Base-by-base conservation (phyloP, 371 early-diverging fungal species). In the Batrachochytrium dendrobatidis region DNA sequence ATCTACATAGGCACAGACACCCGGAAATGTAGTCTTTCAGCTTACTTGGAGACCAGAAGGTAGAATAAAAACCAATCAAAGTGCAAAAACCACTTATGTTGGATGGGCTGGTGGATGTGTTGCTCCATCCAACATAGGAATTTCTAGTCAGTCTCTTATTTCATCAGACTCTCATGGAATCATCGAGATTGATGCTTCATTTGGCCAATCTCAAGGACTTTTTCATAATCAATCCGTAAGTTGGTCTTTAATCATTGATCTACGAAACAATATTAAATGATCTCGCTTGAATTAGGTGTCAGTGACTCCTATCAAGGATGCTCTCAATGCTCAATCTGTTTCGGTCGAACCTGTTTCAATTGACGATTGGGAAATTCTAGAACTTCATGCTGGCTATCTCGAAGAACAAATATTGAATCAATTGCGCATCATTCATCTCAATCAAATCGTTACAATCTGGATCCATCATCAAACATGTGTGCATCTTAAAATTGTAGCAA, bases 331-430 rank as follows among this genome's bases (percentile, higher is more conserved):
- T 7, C 59, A 71, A 7, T 76, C 84, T 4, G 86, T 92, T 1
- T 70, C 84, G 59, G 89, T 90, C 1, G 90, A 87, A 44, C 92
- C 92, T 3, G 65, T 78, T 56, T 79, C 87, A 0, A 81, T 78
- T 49, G 90, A 91, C 53, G 93, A 92, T 65, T 92, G 91, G 91
- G 91, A 92, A 63, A 87, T 91, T 35, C 52, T 92, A 68, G 89
- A 89, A 76, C 63, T 88, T 20, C 83, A 90, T 65, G 88, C 89
- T 15, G 86, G 83, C 39, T 86, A 84, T 64, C 78, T 92, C 0
- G 93, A 92, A 59, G 85, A 84, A 39, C 80, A 86, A 55, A 71
- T 92, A 53, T 57, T 90, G 34, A 82, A 81, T 56, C 93, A 92
- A 70, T 70, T 87, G 39, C 74, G 86, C 26, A 84, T 87, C 0